These are phyloP conservation scores for Pseudogymnoascus sp. DNA, from an alignment of 2,329 filamentous ascomycete genomes.

Conservation along the genomic window DNA sequence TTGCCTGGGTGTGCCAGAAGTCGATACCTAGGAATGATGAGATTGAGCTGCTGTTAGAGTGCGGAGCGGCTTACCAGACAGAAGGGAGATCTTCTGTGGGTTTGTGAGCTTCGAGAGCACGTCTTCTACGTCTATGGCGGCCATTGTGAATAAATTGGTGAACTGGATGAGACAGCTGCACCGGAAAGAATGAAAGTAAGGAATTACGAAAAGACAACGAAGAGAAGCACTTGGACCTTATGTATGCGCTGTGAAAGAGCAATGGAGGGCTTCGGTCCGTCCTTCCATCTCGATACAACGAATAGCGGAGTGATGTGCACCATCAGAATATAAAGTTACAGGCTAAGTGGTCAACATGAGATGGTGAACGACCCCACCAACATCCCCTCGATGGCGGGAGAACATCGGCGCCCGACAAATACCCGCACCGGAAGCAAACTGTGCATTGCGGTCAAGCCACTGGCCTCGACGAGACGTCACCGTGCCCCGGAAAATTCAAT, in stretches of 20 bases:
- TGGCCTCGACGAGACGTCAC: not conserved
- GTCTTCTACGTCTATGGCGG: constrained; percentile 46
- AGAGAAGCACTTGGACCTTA: not conserved
- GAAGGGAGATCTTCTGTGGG: constrained; percentile 44
- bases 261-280: not conserved
- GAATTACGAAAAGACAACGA: not conserved
- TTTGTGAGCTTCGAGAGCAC: constrained; percentile 46
- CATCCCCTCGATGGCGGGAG: not conserved
- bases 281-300: not conserved
- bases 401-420: not conserved
- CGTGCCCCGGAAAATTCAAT: not conserved
- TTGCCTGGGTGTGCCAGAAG: constrained; percentile 60
- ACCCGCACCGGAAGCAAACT: not conserved
- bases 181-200: not conserved
- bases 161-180: not conserved
- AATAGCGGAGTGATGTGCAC: not conserved
- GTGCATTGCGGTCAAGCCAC: not conserved
- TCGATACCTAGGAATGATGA: constrained; percentile 42
- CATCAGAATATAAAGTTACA: constrained; percentile 4
- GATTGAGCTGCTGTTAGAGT: not conserved
- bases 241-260: not conserved
- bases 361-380: not conserved
- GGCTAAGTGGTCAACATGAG: not conserved
- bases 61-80: constrained; percentile 35
- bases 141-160: constrained; percentile 30